Base-by-base conservation (phyloP, 2,329 filamentous ascomycete genomes). In the Arthrobotrys sinensis region DNA sequence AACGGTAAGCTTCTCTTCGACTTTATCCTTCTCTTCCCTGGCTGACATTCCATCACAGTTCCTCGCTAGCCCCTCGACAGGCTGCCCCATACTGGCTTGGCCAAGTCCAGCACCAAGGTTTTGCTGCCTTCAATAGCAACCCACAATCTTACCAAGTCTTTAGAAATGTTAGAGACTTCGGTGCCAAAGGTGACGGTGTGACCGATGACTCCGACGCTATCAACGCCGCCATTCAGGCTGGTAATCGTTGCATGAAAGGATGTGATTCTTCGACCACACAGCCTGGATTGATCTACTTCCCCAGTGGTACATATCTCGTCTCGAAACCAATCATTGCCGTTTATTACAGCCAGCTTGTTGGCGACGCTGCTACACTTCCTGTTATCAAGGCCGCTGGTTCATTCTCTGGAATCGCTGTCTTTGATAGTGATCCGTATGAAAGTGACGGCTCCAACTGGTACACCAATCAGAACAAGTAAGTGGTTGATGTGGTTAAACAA, bases 331-430 rank as follows among this genome's bases (percentile, higher is more conserved):
- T 98, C 81, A 85, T 94, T 66, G 92, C 94, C 84, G 91, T 91
- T 84, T 98, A 97, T 87, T 97, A 97, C 86, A 97, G 94, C 14
- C 93, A 97, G 84, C 90, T 98, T 77, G 87, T 97, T 48, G 95
- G 95, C 76, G 94, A 98, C 86, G 90, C 91, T 60, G 83, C 89
- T 82, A 87, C 88, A 80, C 85, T 91, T 12, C 94, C 95, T 0
- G 91, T 90, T 0, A 86, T 97, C 84, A 93, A 94, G 86, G 91
- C 91, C 4, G 84, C 89, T 1, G 84, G 90, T 43, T 86, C 87
- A 81, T 98, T 98, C 83, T 80, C 86, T 2, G 95, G 94, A 62
- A 96, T 97, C 86, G 94, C 93, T 55, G 89, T 98, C 65, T 92
- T 98, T 80, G 95, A 98, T 83, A 79, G 68, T 1, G 91, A 98